Evolutionary conservation across 2,329 filamentous ascomycete species (phyloP), one percentile per base, ranked within the genome.

Genomic region (Bipolaris cookei): DNA sequence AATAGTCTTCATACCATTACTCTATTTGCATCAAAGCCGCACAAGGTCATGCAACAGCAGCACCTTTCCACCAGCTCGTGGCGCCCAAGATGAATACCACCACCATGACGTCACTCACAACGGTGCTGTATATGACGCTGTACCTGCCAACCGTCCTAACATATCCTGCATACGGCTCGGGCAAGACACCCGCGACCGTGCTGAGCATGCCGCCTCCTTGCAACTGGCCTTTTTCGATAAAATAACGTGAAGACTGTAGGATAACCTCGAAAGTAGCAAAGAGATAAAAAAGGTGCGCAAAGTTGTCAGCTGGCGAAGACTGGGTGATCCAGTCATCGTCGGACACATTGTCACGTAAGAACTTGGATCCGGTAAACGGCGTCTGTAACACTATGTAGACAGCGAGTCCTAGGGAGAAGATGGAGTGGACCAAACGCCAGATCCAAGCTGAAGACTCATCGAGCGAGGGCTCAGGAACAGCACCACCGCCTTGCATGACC

Each of bases 251-350:
- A 1, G 86, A 89, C 62, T 94, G 85, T 61, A 94, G 79, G 51
- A 91, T 73, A 10, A 91, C 82, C 78, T 95, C 90, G 30, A 86
- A 88, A 0, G 90, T 91, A 5, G 90, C 88, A 72, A 94, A 95
- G n/a, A 90, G 83, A 80, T 88, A 91, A 76, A 94, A 92, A 76
- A 92, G 88, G 59, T 83, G 81, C 43, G 79, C 79, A 38, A 80
- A 79, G 34, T 74, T 68, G 45, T 77, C 76, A 14, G 76, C 72
- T 28, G 80, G 75, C 1, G 68, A 70, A 6, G 76, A 66, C 8
- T 70, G 70, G 2, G 60, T 43, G 2, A 63, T 62, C 67, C 73
- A 76, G 57, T 72, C 71, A 20, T 73, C 65, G 14, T 72, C 67
- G n/a, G 63, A 39, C 6, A 61, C 45, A 8, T 60, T 66, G 42